phyloP scores from a whole-genome alignment of 106 monocot species.

The Allium fistulosum region DNA sequence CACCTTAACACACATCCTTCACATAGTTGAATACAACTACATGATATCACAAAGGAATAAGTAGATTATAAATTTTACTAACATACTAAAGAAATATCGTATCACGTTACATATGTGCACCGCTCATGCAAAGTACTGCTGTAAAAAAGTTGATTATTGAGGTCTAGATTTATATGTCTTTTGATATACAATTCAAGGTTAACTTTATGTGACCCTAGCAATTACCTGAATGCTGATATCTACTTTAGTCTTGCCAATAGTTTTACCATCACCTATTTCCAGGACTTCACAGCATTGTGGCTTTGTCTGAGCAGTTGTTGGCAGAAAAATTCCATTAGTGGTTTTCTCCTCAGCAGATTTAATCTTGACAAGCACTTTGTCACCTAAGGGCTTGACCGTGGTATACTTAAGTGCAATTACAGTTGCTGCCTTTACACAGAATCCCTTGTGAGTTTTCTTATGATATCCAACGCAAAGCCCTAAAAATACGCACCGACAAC shows the following conservation, averaged over 20 bases:
- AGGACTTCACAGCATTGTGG: slow-evolving; percentile 79
- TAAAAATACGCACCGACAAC: slow-evolving; percentile 17
- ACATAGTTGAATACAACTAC: no score
- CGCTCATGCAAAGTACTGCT: no score
- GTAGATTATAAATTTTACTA: no score
- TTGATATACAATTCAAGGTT: neutral
- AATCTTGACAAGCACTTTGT: slow-evolving; percentile 79
- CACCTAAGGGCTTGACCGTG: slow-evolving; percentile 66
- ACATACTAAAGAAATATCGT: no score
- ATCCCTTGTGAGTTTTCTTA: slow-evolving; percentile 22
- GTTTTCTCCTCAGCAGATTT: slow-evolving; percentile 70
- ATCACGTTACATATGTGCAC: no score
- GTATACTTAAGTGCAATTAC: no score
- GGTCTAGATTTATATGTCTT: no score
- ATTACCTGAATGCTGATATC: slow-evolving; percentile 57
- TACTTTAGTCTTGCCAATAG: slow-evolving; percentile 66
- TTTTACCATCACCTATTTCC: slow-evolving; percentile 69
- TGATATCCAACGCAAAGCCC: slow-evolving; percentile 8
- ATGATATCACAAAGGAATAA: no score
- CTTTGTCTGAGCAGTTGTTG: slow-evolving; percentile 62
- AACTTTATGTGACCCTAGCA: neutral
- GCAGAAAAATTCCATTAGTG: slow-evolving; percentile 65
- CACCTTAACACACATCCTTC: no score
- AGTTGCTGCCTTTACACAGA: slow-evolving; percentile 48
- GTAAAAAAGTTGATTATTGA: no score